Conservation (phyloP, 805 yeast species). For the Metschnikowia amazonensis region DNA sequence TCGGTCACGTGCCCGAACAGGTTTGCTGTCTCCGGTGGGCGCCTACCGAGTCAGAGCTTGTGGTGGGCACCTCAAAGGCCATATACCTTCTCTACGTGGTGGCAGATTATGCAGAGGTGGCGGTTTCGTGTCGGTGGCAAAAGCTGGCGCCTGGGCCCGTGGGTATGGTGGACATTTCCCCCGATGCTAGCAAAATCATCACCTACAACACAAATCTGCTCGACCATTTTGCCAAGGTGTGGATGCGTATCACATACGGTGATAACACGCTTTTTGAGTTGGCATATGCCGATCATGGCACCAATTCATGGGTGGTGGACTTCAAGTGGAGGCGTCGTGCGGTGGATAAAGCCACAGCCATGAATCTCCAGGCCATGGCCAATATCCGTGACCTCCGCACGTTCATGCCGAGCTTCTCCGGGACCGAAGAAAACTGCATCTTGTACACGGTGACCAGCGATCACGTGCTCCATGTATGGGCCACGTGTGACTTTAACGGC, state of each 20-base stretch:
- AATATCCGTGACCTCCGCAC: slow-evolving; percentile 34
- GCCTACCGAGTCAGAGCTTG: slow-evolving; percentile 47
- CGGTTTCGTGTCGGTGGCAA: slow-evolving; percentile 41
- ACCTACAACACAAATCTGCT: slow-evolving; percentile 56
- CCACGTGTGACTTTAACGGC: slow-evolving; percentile 57
- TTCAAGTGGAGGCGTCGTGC: slow-evolving; percentile 31
- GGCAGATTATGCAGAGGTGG: slow-evolving; percentile 43
- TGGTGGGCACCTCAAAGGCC: slow-evolving; percentile 51
- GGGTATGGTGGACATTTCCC: slow-evolving; percentile 53
- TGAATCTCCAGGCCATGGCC: slow-evolving; percentile 23
- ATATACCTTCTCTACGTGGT: slow-evolving; percentile 53
- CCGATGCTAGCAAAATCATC: slow-evolving; percentile 58
- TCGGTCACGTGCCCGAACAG: not conserved
- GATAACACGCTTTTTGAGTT: slow-evolving; percentile 60
- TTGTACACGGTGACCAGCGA: slow-evolving; percentile 67
- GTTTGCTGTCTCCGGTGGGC: slow-evolving; percentile 54
- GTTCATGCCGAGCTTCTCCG: slow-evolving; percentile 29
- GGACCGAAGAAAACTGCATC: slow-evolving; percentile 31
- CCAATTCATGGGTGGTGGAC: slow-evolving; percentile 43
- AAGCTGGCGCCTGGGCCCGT: slow-evolving; percentile 60
- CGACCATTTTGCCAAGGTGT: slow-evolving; percentile 69
- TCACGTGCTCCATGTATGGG: slow-evolving; percentile 61
- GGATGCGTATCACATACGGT: slow-evolving; percentile 73
- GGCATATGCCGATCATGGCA: slow-evolving; percentile 61
- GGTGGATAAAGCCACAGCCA: slow-evolving; percentile 34